Conservation (phyloP, 1,284 basidiomycete genomes). For the Heterobasidion occidentale region DNA sequence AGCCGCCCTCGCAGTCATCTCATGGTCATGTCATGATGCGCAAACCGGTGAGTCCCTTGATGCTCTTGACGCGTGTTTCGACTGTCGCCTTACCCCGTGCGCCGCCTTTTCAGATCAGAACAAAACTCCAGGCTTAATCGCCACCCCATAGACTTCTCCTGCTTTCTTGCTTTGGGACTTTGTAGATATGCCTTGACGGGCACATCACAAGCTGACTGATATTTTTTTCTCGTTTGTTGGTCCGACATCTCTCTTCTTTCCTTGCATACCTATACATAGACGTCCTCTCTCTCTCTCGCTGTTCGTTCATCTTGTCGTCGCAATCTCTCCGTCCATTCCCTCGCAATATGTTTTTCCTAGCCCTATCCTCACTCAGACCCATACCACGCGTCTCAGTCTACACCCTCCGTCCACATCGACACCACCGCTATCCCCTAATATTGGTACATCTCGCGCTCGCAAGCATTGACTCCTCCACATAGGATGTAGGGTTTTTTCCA, state of each 20-base stretch:
- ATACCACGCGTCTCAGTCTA: too few species aligned
- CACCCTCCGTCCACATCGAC: too few species aligned
- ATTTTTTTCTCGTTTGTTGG: conserved; percentile 1
- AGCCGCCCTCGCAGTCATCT: conserved; percentile 17
- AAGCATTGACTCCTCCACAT: too few species aligned
- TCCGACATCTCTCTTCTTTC: conserved; percentile 7
- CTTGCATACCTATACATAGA: conserved; percentile 1
- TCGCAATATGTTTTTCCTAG: too few species aligned
- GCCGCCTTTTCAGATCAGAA: conserved; percentile 9
- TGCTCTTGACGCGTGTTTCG: conserved; percentile 1
- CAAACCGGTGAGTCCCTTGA: conserved; percentile 22
- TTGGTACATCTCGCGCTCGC: too few species aligned
- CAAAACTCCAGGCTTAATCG: conserved; percentile 12
- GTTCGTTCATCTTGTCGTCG: conserved; percentile 10
- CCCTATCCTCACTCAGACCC: too few species aligned
- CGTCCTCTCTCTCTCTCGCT: conserved; percentile 2
- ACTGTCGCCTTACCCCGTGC: neutral
- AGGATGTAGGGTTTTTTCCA: too few species aligned
- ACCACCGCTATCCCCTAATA: too few species aligned
- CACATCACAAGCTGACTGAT: conserved; percentile 9
- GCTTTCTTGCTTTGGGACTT: conserved; percentile 8
- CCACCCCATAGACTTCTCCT: neutral
- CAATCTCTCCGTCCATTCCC: conserved; percentile 2
- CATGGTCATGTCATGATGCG: conserved; percentile 26
- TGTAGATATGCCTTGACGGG: conserved; percentile 3